Base-by-base conservation (phyloP, 1,139 yeast genomes). In the Arxiozyma slooffiae region DNA sequence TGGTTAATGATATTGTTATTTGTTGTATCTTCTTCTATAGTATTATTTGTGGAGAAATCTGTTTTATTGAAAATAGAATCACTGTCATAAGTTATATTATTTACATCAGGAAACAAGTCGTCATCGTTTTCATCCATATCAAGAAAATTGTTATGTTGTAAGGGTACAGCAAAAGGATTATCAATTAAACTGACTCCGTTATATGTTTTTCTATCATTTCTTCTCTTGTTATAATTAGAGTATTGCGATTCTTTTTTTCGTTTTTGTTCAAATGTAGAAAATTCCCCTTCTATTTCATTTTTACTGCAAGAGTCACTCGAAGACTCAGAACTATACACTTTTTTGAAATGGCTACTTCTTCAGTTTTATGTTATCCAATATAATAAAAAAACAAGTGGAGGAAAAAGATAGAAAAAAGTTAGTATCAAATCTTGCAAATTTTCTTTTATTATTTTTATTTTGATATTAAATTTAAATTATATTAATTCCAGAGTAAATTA, bases 81-180 rank as follows among this genome's bases (percentile, higher is more conserved):
- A 20, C 26, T 40, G 26, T 48, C 42, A 24, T n/a, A 38, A 7
- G 46, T 43, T 9, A 26, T 41, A n/a, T 14, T 30, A 24, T 44
- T 42, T 26, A 41, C 20, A 26, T 18, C 37, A 7, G 44, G 44
- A 26, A 41, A 41, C 14, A 41, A 24, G 7, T 39, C 56, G 17
- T 47, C 43, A 7, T 48, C 56, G 17, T 52, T 50, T 7, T 55
- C 58, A 7, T 52, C 52, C 21, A 55, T 60, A 53, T 61, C 65
- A 17, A 61, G 17, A 7, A 61, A 44, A 7, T 55, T 47, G 47
- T 63, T 61, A 43, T 60, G 59, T 9, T 52, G 46, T 26, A 60
- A 34, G 6, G 57, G 57, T 1, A 60, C 53, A 21, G 54, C 59
- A 38, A 61, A 60, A 30, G 50, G 47, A 51, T 55, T 51, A 26